Evolutionary conservation across 768 basidiomycete species (phyloP), one percentile per base, ranked within the genome.

Genomic region (Tylopilus felleus): DNA sequence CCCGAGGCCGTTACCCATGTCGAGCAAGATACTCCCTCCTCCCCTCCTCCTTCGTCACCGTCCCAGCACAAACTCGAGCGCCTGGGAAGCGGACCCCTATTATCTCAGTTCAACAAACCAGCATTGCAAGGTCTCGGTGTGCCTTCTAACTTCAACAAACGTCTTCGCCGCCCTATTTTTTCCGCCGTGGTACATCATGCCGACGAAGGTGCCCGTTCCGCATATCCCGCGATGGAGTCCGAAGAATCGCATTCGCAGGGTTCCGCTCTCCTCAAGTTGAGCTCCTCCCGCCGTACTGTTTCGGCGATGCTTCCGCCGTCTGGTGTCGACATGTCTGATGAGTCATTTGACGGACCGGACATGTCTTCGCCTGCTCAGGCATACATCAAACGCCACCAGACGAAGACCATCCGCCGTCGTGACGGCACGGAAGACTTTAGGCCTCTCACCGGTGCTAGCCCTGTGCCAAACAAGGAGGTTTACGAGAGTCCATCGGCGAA

Each of bases 371-470:
- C 90, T 39, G 90, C 90, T 31, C 85, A 86, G 62, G 88, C 88
- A 5, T 92, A 91, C 65, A 81, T 86, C 1, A 84, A 82, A 61
- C 82, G 90, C 36, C 89, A 90, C 54, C 83, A 88, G 57, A 78
- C 82, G 16, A 89, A 82, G 75, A 88, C 90, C 1, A 81, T 91
- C 54, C 78, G 90, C 48, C 76, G 88, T 40, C 84, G 88, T 60
- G 90, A 91, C 61, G 90, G 90, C 8, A 90, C 87, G 12, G 88
- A 91, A 49, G 87, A 90, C 67, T 85, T 90, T 60, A 76, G 85
- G 55, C 86, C 88, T 21, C 68, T 87, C 17, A 86, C 86, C n/a
- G 84, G 86, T 16, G 83, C 78, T 12, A 84, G 79, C 16, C 80
- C 84, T 12, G 63, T 77, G 61, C 74, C 74, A 38, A 66, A 67